A percentile compares a stretch with the other conserved stretches of the same genome.
Evolutionary conservation across 257 asterid genomes (phyloP).

Genomic region (Rhazya stricta): DNA sequence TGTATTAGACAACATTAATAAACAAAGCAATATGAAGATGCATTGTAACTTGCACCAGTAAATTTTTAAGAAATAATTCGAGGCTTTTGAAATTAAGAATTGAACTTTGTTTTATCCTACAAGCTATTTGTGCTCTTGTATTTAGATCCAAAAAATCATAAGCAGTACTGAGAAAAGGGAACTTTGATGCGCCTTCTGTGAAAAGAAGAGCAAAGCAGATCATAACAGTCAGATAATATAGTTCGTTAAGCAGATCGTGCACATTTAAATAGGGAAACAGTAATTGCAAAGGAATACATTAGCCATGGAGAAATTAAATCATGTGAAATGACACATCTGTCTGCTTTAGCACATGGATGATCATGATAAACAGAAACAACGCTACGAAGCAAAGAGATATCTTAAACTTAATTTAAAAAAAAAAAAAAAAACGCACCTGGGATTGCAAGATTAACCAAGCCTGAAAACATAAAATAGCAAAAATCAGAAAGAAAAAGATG

Average conservation of each 20-base stretch:
- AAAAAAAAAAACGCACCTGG: constrained; percentile 9
- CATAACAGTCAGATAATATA: background rate
- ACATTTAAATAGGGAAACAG: background rate
- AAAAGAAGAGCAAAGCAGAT: background rate
- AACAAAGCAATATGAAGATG: background rate
- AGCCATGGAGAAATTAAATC: background rate
- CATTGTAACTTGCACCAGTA: background rate
- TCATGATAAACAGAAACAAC: background rate
- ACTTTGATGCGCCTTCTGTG: background rate
- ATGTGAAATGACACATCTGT: background rate
- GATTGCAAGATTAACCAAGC: constrained; percentile 3
- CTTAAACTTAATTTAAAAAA: background rate
- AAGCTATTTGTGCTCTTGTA: background rate
- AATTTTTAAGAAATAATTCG: background rate
- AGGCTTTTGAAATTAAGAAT: background rate
- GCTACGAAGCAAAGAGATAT: background rate
- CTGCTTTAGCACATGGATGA: background rate
- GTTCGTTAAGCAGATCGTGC: background rate
- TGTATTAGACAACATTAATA: background rate
- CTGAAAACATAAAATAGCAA: background rate
- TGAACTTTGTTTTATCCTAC: background rate
- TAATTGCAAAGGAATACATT: background rate
- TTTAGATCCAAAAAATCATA: background rate
- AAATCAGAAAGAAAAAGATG: background rate
- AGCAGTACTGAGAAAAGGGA: background rate